Conservation (phyloP, 2,329 filamentous ascomycete species). For the Beauveria bassiana region DNA sequence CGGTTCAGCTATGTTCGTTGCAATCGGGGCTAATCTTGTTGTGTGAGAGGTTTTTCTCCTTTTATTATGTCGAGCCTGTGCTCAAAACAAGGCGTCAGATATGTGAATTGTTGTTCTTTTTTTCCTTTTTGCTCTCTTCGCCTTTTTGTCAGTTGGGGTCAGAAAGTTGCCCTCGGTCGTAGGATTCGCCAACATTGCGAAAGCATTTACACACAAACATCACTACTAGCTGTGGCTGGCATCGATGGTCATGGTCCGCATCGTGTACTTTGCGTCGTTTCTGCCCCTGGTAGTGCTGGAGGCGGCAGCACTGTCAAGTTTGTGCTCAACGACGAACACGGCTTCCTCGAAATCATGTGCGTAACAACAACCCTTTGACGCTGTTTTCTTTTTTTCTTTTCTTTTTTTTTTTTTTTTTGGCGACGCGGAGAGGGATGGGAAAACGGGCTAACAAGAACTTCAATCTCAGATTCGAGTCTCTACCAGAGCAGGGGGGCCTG, state of each 20-base stretch:
- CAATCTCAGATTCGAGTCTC: background rate
- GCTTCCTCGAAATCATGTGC: background rate
- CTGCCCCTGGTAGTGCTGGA: background rate
- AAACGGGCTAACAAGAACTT: background rate
- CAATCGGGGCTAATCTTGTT: background rate
- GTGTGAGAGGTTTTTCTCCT: background rate
- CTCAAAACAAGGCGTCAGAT: background rate
- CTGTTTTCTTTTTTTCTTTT: background rate
- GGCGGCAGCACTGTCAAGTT: background rate
- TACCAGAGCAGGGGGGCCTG: background rate
- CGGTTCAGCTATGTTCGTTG: background rate
- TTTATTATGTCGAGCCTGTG: background rate
- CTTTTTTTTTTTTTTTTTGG: too few species aligned
- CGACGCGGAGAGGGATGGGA: too few species aligned
- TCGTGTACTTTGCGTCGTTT: background rate
- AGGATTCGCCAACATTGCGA: background rate
- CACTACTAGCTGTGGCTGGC: background rate
- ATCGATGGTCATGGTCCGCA: background rate
- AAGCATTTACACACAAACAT: background rate
- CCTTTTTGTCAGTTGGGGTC: background rate
- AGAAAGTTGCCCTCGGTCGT: background rate
- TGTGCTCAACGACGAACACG: slow-evolving; percentile 1
- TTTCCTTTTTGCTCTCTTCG: background rate
- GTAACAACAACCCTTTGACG: background rate
- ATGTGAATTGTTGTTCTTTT: background rate